phyloP scores from a whole-genome alignment of 495 filamentous ascomycete species.

The Penicillium atrosanguineum region DNA sequence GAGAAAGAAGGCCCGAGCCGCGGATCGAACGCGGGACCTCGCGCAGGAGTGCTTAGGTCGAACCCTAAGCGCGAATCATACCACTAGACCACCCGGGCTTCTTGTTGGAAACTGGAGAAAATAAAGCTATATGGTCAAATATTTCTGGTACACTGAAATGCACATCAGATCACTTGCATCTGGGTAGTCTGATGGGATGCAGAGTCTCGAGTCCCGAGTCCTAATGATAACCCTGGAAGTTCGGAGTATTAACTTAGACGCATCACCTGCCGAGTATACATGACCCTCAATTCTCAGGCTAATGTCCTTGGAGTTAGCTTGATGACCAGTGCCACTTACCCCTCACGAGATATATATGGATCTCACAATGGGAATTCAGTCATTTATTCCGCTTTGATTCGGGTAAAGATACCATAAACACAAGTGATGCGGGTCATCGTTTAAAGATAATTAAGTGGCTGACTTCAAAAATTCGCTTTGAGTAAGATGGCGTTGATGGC shows the following conservation, averaged over 20 bases:
- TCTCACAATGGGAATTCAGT: background rate
- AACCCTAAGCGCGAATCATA: slow-evolving; percentile 48
- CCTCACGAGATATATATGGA: background rate
- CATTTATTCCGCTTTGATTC: background rate
- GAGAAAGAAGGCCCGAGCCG: slow-evolving; percentile 14
- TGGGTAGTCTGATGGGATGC: background rate
- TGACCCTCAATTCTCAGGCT: background rate
- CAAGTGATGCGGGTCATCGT: background rate
- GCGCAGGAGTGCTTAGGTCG: slow-evolving; percentile 29
- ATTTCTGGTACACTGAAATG: too few species aligned
- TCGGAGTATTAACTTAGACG: background rate
- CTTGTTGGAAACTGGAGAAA: background rate
- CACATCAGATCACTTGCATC: too few species aligned
- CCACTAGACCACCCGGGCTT: slow-evolving; percentile 40
- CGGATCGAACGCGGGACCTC: slow-evolving; percentile 27
- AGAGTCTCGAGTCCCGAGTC: background rate
- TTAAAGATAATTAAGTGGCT: background rate
- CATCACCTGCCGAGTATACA: background rate
- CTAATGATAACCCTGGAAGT: background rate
- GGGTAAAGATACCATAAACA: background rate
- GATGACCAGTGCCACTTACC: background rate
- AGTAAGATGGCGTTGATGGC: slow-evolving; percentile 6
- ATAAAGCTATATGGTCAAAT: background rate
- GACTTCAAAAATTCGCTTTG: background rate
- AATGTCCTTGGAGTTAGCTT: background rate